Evolutionary conservation across 179 eudicot species (phyloP), one percentile per base, ranked within the genome.

Genomic region (Amaranthus tricolor): DNA sequence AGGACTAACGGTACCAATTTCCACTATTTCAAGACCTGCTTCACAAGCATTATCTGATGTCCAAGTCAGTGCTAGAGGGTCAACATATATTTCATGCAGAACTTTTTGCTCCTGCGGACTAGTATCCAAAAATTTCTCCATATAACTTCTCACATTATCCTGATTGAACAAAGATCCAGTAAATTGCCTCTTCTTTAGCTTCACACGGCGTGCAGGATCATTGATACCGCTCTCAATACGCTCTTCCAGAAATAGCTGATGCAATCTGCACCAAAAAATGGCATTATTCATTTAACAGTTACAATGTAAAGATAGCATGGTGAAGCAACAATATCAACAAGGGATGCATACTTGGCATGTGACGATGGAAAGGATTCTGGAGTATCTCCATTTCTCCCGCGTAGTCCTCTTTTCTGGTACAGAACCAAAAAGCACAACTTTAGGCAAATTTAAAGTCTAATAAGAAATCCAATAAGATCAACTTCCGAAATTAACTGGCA

Each of bases 231-330:
- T 88, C 76, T 86, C 91, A 72, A 88, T 85, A 55, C 88, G 89
- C 87, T 95, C 99, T 80, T 93, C 99, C 83, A 89, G 76, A 66
- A 96, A 88, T 76, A 96, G 83, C 79, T 93, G 96, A 79, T 93
- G 98, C 75, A 96, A 82, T 83, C 99, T 96, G 88, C 78, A 83
- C 73, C 16, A 78, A 55, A 74, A 80, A 31, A 78, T 59, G 57
- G 57, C 17, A 66, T 64, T 61, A 58, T 74, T 82, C 75, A 62
- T 63, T 52, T 14, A 67, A 65, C 48, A 73, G 70, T 67, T 59
- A 63, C 9, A 55, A 62, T 62, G 12, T 51, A 68, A 51, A 21
- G 62, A 43, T 17, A 62, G 9, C 66, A 70, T 21, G 47, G 62
- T 54, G 67, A 62, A 81, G 20, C 58, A 68, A 53, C 24, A 20